Base-by-base conservation (phyloP, 2,329 filamentous ascomycete genomes). In the Blumeria graminis region DNA sequence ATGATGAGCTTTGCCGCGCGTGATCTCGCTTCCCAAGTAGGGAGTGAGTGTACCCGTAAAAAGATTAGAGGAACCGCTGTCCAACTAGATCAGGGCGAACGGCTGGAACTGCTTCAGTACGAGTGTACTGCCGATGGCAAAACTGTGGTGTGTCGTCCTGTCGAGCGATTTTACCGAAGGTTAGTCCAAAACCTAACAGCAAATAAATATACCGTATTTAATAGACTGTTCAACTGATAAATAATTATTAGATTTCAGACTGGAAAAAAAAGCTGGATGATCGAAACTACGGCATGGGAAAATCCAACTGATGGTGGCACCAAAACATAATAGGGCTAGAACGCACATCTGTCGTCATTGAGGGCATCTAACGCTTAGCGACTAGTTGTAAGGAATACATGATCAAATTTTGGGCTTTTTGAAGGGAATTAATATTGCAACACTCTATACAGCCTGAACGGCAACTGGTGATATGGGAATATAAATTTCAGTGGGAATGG, bases 221-320 rank as follows among this genome's bases (percentile, higher is more conserved):
- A 28, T 28, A 28, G 22, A 28, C 22, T 28, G 22, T 28, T 4
- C 22, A 28, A 28, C 22, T 28, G 22, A 28, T 28, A 28, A 1
- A 28, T 28, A 28, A 28, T 28, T 4, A 28, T 4, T 64, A 82
- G 79, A 61, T 82, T 79, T 65, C 69, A 70, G 58, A 77, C 81
- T 66, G 72, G 69, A 61, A 75, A 76, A 13, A 76, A 75, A 4
- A 69, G 58, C 7, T 82, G 82, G 62, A 74, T 71, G 65, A 75
- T 80, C 46, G 79, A 82, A 68, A 82, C 79, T 28, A 82, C 79
- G 11, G 71, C 73, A 46, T 82, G 78, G 78, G 78, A 82, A 67
- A 61, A 55, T 28, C 22, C 22, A 28, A 28, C 22, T 28, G 22
- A 28, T 28, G 22, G 22, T 28, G 22, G 22, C 22, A 28, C 22